Evolutionary conservation across 768 basidiomycete species (phyloP).

Genomic region (Amanita exitialis): DNA sequence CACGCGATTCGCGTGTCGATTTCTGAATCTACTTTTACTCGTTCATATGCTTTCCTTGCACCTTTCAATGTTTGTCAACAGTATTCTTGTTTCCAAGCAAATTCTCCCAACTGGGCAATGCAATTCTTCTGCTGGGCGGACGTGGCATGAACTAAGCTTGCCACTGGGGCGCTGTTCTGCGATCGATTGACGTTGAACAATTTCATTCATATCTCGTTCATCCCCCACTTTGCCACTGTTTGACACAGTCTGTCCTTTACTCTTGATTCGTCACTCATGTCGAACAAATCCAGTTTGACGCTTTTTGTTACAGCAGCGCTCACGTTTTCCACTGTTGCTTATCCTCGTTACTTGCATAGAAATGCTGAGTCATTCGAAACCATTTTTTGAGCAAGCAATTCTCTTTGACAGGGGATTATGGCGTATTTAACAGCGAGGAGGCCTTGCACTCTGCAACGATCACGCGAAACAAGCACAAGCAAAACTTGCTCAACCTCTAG

Average conservation of each 20-base stretch:
- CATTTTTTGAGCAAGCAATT: not conserved
- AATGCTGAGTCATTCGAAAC: not conserved
- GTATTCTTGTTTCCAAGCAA: too few relatives aligned
- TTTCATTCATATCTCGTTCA: not conserved
- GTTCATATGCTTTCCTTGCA: too few relatives aligned
- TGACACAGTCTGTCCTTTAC: not conserved
- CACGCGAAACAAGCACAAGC: slow-evolving; percentile 15
- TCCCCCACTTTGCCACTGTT: not conserved
- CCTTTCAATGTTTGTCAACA: too few relatives aligned
- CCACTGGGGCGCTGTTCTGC: too few relatives aligned
- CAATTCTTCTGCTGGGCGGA: too few relatives aligned
- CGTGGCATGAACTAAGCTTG: too few relatives aligned
- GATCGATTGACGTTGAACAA: too few relatives aligned
- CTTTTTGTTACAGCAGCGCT: not conserved
- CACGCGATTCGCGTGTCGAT: too few relatives aligned
- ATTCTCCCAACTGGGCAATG: too few relatives aligned
- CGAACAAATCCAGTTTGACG: not conserved
- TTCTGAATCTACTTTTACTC: too few relatives aligned
- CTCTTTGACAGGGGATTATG: not conserved
- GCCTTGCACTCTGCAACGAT: slow-evolving; percentile 9
- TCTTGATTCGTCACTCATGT: not conserved
- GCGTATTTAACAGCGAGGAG: slow-evolving; percentile 8
- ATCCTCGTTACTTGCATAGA: not conserved
- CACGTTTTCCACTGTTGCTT: not conserved
- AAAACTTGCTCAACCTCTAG: slow-evolving; percentile 15